phyloP scores from a whole-genome alignment of 2,329 filamentous ascomycete species.

The Cytospora schulzeri region DNA sequence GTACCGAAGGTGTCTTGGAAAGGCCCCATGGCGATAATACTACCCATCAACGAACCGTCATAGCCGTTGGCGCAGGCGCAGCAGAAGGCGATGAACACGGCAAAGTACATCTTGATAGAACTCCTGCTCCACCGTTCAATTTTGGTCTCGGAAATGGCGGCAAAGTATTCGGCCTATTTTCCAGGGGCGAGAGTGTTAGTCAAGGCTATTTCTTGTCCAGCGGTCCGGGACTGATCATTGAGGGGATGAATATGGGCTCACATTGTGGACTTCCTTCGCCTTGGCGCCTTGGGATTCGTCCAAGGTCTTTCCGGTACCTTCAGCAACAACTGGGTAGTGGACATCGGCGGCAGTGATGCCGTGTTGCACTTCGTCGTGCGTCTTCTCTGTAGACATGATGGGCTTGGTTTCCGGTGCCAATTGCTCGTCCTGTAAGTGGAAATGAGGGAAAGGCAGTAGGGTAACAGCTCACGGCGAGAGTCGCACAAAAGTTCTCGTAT shows the following conservation, averaged over 20 bases:
- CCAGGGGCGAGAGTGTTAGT: slow-evolving; percentile 18
- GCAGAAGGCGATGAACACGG: slow-evolving; percentile 49
- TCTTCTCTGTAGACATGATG: slow-evolving; percentile 27
- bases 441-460: neutral
- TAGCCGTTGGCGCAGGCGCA: slow-evolving; percentile 53
- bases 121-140: slow-evolving; percentile 46
- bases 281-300: slow-evolving; percentile 38
- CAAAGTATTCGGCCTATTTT: slow-evolving; percentile 48
- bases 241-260: slow-evolving; percentile 32
- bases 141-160: slow-evolving; percentile 48
- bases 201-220: neutral
- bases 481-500: slow-evolving; percentile 4
- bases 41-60: slow-evolving; percentile 50
- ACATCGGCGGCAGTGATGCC: slow-evolving; percentile 20
- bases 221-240: neutral
- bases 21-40: slow-evolving; percentile 46
- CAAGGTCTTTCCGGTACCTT: slow-evolving; percentile 34
- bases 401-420: neutral
- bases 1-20: slow-evolving; percentile 45
- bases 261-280: slow-evolving; percentile 46
- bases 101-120: slow-evolving; percentile 46
- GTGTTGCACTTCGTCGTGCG: slow-evolving; percentile 21
- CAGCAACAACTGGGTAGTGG: slow-evolving; percentile 32
- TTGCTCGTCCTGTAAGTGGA: slow-evolving; percentile 3
- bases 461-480: slow-evolving; percentile 6